These are phyloP conservation scores for Gnaphalium uliginosum DNA, from an alignment of 129 eudicot genomes.

Conservation along the genomic window DNA sequence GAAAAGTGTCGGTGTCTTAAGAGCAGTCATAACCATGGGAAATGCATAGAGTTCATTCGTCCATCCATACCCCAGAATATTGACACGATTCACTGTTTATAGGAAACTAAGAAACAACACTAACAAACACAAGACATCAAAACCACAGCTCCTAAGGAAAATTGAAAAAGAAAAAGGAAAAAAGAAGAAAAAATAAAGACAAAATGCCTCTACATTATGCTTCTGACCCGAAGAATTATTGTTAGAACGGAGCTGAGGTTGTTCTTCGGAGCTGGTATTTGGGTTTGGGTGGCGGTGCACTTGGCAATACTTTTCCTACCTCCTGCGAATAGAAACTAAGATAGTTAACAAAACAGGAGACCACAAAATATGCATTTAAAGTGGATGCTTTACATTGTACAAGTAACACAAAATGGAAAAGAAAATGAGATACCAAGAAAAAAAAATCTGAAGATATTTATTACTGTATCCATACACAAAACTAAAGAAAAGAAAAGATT, in stretches of 20 bases:
- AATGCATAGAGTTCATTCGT: neutral
- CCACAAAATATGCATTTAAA: neutral
- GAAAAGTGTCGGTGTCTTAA: slow-evolving; percentile 2
- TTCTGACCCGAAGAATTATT: slow-evolving; percentile 1
- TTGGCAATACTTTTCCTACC: slow-evolving; percentile 53
- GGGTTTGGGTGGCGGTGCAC: slow-evolving; percentile 60
- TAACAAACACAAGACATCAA: slow-evolving; percentile 30
- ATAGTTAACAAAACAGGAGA: slow-evolving; percentile 1
- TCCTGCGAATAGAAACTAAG: slow-evolving; percentile 48
- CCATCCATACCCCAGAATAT: slow-evolving; percentile 20
- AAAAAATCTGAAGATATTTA: neutral
- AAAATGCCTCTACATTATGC: slow-evolving; percentile 35
- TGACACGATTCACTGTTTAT: slow-evolving; percentile 17
- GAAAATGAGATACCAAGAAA: neutral
- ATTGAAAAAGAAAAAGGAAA: neutral
- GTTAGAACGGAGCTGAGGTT: slow-evolving; percentile 61
- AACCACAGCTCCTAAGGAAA: slow-evolving; percentile 16
- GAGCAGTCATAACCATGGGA: slow-evolving; percentile 2
- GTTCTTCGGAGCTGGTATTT: slow-evolving; percentile 77
- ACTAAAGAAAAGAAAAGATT: too few relatives aligned
- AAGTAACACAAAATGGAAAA: neutral
- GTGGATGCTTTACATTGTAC: neutral
- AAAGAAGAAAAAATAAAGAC: neutral
- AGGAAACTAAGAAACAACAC: slow-evolving; percentile 30
- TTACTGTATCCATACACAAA: neutral